phyloP scores from a whole-genome alignment of 768 basidiomycete species.

The Neoboletus subvelutipes region DNA sequence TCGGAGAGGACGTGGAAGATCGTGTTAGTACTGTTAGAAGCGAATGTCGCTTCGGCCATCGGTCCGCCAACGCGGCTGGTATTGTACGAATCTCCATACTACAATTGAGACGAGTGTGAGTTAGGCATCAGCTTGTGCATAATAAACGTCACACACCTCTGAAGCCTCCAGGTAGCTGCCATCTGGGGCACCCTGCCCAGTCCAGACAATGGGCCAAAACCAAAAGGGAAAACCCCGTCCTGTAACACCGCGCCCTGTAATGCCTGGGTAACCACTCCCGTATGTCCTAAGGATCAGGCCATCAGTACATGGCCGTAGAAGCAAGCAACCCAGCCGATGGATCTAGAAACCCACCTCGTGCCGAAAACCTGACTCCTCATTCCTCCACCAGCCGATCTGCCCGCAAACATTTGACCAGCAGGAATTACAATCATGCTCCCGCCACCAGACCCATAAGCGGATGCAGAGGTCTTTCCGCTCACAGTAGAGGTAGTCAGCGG shows the following conservation, averaged over 20 bases:
- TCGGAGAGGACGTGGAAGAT: slow-evolving; percentile 50
- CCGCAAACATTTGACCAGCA: slow-evolving; percentile 44
- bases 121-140: background rate
- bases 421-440: slow-evolving; percentile 38
- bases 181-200: slow-evolving; percentile 25
- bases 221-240: slow-evolving; percentile 60
- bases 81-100: slow-evolving; percentile 50
- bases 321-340: background rate
- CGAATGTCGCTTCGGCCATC: slow-evolving; percentile 38
- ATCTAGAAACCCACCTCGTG: slow-evolving; percentile 34
- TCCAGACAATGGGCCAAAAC: slow-evolving; percentile 66
- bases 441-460: slow-evolving; percentile 36
- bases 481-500: slow-evolving; percentile 21
- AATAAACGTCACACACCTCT: slow-evolving; percentile 37
- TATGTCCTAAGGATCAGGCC: slow-evolving; percentile 40
- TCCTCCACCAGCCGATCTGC: slow-evolving; percentile 53
- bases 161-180: slow-evolving; percentile 37
- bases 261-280: slow-evolving; percentile 64
- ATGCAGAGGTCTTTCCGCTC: slow-evolving; percentile 27
- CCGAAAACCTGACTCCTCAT: slow-evolving; percentile 46
- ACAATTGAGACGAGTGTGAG: slow-evolving; percentile 14
- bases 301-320: background rate
- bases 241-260: slow-evolving; percentile 42
- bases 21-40: slow-evolving; percentile 38
- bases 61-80: slow-evolving; percentile 51